Percentiles rank a stretch among this genome's conserved stretches.
Conservation (phyloP, 495 filamentous ascomycete species). For the Penicillium egyptiacum region DNA sequence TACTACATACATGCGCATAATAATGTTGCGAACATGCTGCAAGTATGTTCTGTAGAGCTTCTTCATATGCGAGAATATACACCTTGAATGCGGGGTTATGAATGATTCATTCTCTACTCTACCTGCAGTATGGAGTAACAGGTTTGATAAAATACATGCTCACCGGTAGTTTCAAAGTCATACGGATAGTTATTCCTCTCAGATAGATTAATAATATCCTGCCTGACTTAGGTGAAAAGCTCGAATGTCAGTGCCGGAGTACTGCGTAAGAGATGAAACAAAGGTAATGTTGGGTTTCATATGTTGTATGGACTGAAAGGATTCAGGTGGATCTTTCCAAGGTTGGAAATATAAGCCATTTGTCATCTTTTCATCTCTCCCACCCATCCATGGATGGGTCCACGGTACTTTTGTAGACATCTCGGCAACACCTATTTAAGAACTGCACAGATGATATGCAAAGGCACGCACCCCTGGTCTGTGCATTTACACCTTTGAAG, state of each 20-base stretch:
- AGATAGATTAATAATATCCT: too few relatives aligned
- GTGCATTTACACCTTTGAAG: neutral
- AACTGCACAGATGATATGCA: neutral
- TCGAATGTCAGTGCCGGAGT: too few relatives aligned
- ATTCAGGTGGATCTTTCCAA: too few relatives aligned
- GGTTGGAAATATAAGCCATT: neutral
- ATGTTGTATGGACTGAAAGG: too few relatives aligned
- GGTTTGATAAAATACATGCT: too few relatives aligned
- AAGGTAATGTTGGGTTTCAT: too few relatives aligned
- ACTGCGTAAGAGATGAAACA: too few relatives aligned
- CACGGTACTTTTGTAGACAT: neutral
- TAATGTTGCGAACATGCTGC: neutral
- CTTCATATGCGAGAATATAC: neutral
- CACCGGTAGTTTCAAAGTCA: too few relatives aligned
- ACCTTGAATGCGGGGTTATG: neutral
- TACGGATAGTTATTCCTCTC: too few relatives aligned
- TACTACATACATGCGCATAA: neutral
- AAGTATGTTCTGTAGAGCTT: neutral
- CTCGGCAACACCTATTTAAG: neutral
- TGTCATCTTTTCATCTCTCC: neutral
- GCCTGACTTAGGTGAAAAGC: too few relatives aligned
- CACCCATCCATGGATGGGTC: too few relatives aligned
- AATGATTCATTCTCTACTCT: neutral
- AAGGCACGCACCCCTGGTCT: conserved; percentile 11
- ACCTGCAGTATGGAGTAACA: neutral